phyloP scores from a whole-genome alignment of 75 land plant species.

The Pinus tabuliformis region DNA sequence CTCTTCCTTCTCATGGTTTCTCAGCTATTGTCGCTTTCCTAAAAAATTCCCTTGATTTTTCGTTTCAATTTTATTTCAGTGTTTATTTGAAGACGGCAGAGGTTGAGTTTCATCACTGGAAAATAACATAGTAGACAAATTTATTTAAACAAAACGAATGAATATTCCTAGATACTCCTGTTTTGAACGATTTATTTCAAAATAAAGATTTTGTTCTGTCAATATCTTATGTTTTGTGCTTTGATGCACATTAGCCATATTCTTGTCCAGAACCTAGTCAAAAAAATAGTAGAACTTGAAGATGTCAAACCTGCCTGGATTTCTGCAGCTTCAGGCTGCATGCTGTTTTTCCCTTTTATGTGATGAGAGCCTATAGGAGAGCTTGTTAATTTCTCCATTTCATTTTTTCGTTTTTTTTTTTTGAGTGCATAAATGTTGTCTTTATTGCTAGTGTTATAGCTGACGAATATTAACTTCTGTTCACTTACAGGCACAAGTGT shows the following conservation, averaged over 20 bases:
- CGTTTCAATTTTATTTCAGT: neutral
- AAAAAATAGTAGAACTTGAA: neutral
- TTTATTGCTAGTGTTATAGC: neutral
- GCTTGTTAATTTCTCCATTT: neutral
- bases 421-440: neutral
- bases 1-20: neutral
- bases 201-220: neutral
- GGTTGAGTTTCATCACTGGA: conserved; percentile 1
- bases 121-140: neutral
- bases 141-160: neutral
- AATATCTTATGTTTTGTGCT: neutral
- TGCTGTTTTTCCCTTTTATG: neutral
- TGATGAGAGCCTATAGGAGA: no score
- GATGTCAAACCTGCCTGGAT: neutral
- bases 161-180: neutral
- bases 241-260: neutral
- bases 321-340: neutral
- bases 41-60: neutral
- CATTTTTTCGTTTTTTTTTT: neutral
- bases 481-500: conserved; percentile 76
- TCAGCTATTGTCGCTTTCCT: no score
- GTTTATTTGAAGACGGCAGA: neutral
- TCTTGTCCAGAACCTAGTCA: neutral
- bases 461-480: neutral
- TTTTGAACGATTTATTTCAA: neutral